Conservation (phyloP, 192 early-diverging fungal genomes). For the Oehlia diaphana region DNA sequence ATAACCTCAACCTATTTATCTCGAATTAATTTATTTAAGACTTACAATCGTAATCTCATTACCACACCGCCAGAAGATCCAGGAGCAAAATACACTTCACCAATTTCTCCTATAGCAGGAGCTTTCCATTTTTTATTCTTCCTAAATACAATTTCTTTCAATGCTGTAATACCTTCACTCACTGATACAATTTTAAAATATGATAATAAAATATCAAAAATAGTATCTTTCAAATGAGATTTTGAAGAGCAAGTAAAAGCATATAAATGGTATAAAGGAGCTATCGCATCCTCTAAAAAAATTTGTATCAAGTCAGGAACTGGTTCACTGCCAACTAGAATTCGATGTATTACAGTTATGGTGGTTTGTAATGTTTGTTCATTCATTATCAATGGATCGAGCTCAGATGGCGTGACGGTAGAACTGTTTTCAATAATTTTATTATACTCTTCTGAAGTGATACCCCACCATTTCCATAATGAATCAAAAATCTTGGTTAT, state of each 20-base stretch:
- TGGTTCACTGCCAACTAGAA: constrained; percentile 64
- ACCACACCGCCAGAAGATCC: constrained; percentile 51
- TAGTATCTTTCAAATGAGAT: constrained; percentile 43
- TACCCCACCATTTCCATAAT: constrained; percentile 42
- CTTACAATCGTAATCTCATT: constrained; percentile 48
- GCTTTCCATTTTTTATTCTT: constrained; percentile 30
- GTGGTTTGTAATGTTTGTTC: constrained; percentile 46
- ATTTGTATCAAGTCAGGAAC: constrained; percentile 54
- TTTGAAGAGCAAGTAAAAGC: constrained; percentile 46
- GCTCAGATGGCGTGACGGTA: neutral
- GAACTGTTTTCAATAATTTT: constrained; percentile 3
- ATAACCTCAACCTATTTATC: no score
- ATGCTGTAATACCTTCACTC: constrained; percentile 33
- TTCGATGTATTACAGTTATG: constrained; percentile 49
- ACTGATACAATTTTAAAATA: constrained; percentile 51
- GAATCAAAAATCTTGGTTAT: constrained; percentile 44
- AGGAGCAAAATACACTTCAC: constrained; percentile 56
- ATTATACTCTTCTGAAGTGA: constrained; percentile 10
- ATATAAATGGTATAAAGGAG: constrained; percentile 59
- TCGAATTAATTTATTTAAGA: neutral
- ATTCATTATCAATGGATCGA: constrained; percentile 45
- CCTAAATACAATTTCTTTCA: constrained; percentile 52
- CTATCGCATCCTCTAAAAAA: constrained; percentile 52
- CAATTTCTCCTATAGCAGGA: constrained; percentile 40
- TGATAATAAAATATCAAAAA: constrained; percentile 46